phyloP scores from a whole-genome alignment of 2,329 filamentous ascomycete species.

The Aspergillus sp. region DNA sequence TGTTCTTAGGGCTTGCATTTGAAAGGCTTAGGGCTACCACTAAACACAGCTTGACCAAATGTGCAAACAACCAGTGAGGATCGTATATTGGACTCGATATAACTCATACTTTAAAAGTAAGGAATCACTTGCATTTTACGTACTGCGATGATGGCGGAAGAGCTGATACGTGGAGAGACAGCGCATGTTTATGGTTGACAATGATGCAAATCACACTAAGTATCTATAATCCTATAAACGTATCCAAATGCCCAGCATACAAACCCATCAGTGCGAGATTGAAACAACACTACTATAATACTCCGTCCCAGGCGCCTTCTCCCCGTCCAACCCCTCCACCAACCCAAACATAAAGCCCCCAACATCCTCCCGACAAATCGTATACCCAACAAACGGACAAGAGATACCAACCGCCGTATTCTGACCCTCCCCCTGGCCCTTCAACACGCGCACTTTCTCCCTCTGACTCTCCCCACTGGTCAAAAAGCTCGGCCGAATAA shows the following conservation, averaged over 20 bases:
- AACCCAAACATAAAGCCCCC: conserved; percentile 34
- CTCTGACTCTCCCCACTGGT: conserved; percentile 28
- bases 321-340: neutral
- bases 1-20: too few relatives aligned
- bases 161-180: too few relatives aligned
- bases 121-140: too few relatives aligned
- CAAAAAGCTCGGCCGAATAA: conserved; percentile 37
- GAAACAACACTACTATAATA: neutral
- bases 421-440: conserved; percentile 21
- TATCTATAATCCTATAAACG: neutral
- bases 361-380: conserved; percentile 36
- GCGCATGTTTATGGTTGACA: too few relatives aligned
- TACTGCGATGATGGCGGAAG: too few relatives aligned
- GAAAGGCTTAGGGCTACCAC: too few relatives aligned
- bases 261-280: neutral
- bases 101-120: too few relatives aligned
- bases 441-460: conserved; percentile 30
- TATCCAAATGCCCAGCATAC: neutral
- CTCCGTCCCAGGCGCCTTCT: neutral
- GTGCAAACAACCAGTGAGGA: too few relatives aligned
- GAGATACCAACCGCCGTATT: neutral
- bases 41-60: too few relatives aligned
- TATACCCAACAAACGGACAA: conserved; percentile 32
- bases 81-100: too few relatives aligned
- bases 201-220: too few relatives aligned